Evolutionary conservation across 768 basidiomycete species (phyloP).

Genomic region (Leccinum ochraceum): DNA sequence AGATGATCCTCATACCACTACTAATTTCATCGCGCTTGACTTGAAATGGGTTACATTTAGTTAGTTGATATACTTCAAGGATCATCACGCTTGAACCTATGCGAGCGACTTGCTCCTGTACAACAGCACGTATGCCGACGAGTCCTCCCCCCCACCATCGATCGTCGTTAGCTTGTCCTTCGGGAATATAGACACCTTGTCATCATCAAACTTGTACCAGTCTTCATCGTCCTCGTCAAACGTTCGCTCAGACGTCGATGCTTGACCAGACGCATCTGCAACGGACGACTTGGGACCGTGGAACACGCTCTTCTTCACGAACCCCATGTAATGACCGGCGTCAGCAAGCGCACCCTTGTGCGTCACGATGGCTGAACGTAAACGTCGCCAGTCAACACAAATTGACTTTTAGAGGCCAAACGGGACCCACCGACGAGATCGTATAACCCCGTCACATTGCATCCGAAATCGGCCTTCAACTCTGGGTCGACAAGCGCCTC

Average conservation of each 20-base stretch:
- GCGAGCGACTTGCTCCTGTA: conserved; percentile 66
- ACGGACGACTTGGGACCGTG: conserved; percentile 34
- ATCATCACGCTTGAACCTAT: conserved; percentile 18
- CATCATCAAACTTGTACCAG: conserved; percentile 98
- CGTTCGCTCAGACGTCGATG: conserved; percentile 16
- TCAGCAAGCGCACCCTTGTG: conserved; percentile 97
- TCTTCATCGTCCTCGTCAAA: conserved; percentile 67
- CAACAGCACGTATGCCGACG: conserved; percentile 85
- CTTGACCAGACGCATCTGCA: conserved; percentile 6
- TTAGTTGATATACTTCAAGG: conserved; percentile 18
- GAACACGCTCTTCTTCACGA: conserved; percentile 78
- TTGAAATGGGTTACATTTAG: conserved; percentile 13
- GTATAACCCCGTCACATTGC: conserved; percentile 81
- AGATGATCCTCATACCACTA: conserved; percentile 17
- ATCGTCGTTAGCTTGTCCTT: conserved; percentile 81
- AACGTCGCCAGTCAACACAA: not conserved
- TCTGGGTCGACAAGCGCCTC: conserved; percentile 62
- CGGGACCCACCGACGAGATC: conserved; percentile 78
- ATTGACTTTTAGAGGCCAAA: not conserved
- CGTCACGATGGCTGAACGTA: conserved; percentile 78
- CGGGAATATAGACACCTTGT: conserved; percentile 86
- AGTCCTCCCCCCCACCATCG: conserved; percentile 92
- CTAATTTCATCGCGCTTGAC: conserved; percentile 7
- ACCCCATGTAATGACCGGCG: conserved; percentile 94
- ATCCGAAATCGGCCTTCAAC: conserved; percentile 67